Evolutionary conservation across 331 rosid genomes (phyloP).

Genomic region (Pyracantha coccinea): DNA sequence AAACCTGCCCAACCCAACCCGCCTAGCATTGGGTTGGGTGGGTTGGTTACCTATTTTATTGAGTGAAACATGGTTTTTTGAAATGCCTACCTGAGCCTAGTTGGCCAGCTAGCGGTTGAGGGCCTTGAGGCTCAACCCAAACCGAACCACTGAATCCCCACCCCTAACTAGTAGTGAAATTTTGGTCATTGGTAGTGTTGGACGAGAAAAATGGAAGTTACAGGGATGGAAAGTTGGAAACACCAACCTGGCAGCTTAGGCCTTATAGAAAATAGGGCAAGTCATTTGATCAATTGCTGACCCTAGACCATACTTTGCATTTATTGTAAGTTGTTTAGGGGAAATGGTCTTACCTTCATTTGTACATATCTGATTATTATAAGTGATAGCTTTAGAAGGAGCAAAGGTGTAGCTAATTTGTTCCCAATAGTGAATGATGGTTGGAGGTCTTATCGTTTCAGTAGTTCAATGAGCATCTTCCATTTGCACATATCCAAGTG

Average conservation of each 20-base stretch:
- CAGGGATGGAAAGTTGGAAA: neutral
- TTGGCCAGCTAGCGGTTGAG: too few relatives aligned
- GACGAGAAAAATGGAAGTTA: neutral
- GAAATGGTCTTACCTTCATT: neutral
- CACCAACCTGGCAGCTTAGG: neutral
- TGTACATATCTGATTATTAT: neutral
- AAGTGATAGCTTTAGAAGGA: neutral
- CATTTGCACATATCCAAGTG: neutral
- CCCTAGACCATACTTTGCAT: neutral
- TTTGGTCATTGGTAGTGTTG: neutral
- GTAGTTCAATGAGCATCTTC: neutral
- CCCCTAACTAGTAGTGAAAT: neutral
- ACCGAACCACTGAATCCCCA: neutral
- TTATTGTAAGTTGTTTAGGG: neutral
- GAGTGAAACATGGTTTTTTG: too few relatives aligned
- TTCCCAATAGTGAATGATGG: neutral
- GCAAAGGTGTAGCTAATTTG: neutral
- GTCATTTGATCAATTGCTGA: neutral
- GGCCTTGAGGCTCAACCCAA: too few relatives aligned
- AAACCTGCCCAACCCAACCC: too few relatives aligned
- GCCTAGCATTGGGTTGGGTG: too few relatives aligned
- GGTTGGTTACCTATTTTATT: too few relatives aligned
- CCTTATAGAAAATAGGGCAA: neutral
- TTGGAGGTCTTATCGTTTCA: neutral
- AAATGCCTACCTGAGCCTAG: too few relatives aligned